These are phyloP conservation scores for Tetragonia tetragonoides DNA, from an alignment of 148 eudicot genomes.

Conservation along the genomic window DNA sequence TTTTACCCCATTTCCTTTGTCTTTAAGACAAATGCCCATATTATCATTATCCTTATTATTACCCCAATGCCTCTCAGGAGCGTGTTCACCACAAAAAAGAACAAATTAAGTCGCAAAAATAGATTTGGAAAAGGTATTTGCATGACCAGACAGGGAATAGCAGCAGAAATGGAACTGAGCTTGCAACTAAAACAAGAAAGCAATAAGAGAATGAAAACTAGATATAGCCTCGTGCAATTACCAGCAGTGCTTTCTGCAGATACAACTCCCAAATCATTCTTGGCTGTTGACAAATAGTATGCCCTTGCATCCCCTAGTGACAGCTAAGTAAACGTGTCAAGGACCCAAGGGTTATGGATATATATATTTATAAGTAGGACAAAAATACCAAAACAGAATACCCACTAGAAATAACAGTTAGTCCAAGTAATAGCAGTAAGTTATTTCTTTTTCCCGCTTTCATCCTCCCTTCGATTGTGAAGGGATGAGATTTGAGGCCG, in stretches of 20 bases:
- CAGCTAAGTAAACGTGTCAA: constrained; percentile 52
- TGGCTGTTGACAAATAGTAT: constrained; percentile 87
- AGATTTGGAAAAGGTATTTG: neutral
- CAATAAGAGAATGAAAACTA: neutral
- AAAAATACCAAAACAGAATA: neutral
- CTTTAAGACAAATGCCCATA: no score
- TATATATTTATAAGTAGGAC: neutral
- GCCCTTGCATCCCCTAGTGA: constrained; percentile 99
- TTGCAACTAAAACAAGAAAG: neutral
- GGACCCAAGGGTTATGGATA: constrained; percentile 25
- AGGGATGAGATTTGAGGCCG: no score
- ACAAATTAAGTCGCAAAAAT: neutral
- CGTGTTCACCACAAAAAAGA: neutral
- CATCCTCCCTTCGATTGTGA: no score
- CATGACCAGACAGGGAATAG: neutral
- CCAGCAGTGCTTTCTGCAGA: constrained; percentile 94
- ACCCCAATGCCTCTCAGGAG: no score
- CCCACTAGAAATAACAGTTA: neutral
- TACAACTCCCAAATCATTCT: constrained; percentile 93
- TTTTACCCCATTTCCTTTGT: no score
- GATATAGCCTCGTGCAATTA: constrained; percentile 26
- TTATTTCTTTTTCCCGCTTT: no score
- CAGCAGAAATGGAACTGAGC: neutral
- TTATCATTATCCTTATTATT: no score
- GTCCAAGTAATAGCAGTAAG: neutral